Evolutionary conservation across 2,329 filamentous ascomycete species (phyloP).

Genomic region (Biscogniauxia marginata): DNA sequence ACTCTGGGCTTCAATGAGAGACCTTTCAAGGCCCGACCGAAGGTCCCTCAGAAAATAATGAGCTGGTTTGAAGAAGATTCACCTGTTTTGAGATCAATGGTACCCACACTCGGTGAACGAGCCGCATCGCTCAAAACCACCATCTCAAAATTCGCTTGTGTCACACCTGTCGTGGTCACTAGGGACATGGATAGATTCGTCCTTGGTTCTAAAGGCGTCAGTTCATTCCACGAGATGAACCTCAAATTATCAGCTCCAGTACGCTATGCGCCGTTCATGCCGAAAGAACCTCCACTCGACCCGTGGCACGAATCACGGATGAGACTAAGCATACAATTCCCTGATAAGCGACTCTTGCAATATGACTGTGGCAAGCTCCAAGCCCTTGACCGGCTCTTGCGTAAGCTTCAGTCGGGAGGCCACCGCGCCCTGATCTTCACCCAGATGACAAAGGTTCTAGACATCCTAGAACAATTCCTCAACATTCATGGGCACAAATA

Average conservation of each 20-base stretch:
- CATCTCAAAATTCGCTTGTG: conserved; percentile 86
- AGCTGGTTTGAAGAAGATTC: conserved; percentile 76
- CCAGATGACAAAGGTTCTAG: conserved; percentile 98
- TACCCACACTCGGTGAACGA: conserved; percentile 73
- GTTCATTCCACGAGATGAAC: conserved; percentile 56
- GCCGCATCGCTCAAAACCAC: conserved; percentile 69
- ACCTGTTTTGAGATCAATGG: conserved; percentile 60
- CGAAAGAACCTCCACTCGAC: conserved; percentile 60
- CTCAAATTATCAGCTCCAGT: conserved; percentile 57
- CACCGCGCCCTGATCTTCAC: conserved; percentile 98
- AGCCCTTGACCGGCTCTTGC: conserved; percentile 79
- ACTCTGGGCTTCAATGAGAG: conserved; percentile 61
- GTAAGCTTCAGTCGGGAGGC: conserved; percentile 82
- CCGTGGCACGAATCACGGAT: conserved; percentile 94
- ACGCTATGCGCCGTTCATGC: conserved; percentile 55
- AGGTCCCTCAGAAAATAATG: conserved; percentile 60
- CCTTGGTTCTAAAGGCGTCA: conserved; percentile 59
- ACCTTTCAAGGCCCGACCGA: conserved; percentile 59
- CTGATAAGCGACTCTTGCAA: conserved; percentile 91
- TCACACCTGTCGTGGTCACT: conserved; percentile 85
- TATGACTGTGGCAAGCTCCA: conserved; percentile 98
- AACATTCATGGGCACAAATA: conserved; percentile 98
- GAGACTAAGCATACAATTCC: conserved; percentile 91
- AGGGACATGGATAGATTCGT: conserved; percentile 70
- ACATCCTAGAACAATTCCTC: conserved; percentile 95